These are phyloP conservation scores for Coniella vitis DNA, from an alignment of 2,329 filamentous ascomycete species.

Conservation along the genomic window DNA sequence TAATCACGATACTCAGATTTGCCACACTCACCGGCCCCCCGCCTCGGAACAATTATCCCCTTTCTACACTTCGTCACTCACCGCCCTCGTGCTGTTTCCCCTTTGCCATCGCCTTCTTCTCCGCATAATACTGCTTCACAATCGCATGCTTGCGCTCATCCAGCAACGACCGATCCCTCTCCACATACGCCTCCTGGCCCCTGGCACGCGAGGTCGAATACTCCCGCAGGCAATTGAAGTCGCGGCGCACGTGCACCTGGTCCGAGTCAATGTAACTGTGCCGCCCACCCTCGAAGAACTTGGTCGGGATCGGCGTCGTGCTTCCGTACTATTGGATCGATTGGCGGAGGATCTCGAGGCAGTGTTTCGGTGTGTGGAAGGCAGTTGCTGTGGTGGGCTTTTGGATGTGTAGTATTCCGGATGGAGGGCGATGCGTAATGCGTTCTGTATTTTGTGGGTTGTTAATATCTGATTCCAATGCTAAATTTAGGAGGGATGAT, in stretches of 20 bases:
- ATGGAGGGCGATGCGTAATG: background rate
- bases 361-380: conserved; percentile 11
- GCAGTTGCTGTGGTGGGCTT: background rate
- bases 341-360: conserved; percentile 12
- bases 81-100: background rate
- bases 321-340: conserved; percentile 15
- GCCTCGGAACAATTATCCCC: too few species aligned
- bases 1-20: too few species aligned
- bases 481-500: too few species aligned
- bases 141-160: conserved; percentile 6
- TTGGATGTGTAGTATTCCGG: background rate
- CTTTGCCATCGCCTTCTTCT: background rate
- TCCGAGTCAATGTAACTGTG: conserved; percentile 15
- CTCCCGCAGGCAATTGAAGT: conserved; percentile 10
- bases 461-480: too few species aligned
- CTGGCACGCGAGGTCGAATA: conserved; percentile 16
- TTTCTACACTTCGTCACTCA: background rate
- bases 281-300: conserved; percentile 4
- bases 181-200: conserved; percentile 1
- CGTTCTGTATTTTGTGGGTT: too few species aligned
- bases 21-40: too few species aligned
- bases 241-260: conserved; percentile 11
- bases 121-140: background rate
- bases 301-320: conserved; percentile 13
- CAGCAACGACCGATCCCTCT: conserved; percentile 1